Base-by-base conservation (phyloP, 768 basidiomycete species). In the Holtermannia corniformis region DNA sequence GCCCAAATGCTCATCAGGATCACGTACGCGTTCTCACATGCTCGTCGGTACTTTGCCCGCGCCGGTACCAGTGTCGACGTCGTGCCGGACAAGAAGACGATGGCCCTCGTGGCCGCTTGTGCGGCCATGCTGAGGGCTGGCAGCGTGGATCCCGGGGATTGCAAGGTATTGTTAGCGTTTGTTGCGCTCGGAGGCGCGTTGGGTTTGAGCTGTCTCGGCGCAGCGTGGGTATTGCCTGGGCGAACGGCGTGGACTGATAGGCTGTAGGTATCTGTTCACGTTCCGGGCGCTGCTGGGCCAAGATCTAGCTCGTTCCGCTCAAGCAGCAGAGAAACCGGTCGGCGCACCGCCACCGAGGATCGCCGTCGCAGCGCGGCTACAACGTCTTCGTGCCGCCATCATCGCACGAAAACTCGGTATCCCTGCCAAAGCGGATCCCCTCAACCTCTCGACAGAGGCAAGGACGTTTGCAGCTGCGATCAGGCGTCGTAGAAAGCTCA, bases 1-100 rank as follows among this genome's bases (percentile, higher is more conserved):
- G 19, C 58, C 3, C 57, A 59, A 7, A 70, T 68, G 68, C 10
- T 62, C 0, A 50, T 68, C 4, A 50, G 71, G 41, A 69, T 72
- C 44, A 44, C 44, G 0, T 72, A 67, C 47, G 65, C 71, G 2
- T 49, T 32, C 2, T 25, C 22, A 13, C 64, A 70, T 49, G 60
- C 58, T 19, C 12, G 14, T 21, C 27, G 45, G 5, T 43, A 12
- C 11, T 49, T 41, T 44, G 20, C 25, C 14, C 40, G 16, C 10
- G 40, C 42, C 16, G 20, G 47, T 19, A 22, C 45, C 14, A 25
- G 19, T 13, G 45, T 11, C 32, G 16, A 16, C 16, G 23, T 47
- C 25, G 19, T 10, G 4, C 45, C 45, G 13, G 25, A 47, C 20
- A 21, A 10, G 4, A 20, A 10, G 13, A 47, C 45, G 10, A 4